Evolutionary conservation across 2,329 filamentous ascomycete genomes (phyloP), one percentile per base, ranked within the genome.

Genomic region (Nemania abortiva): DNA sequence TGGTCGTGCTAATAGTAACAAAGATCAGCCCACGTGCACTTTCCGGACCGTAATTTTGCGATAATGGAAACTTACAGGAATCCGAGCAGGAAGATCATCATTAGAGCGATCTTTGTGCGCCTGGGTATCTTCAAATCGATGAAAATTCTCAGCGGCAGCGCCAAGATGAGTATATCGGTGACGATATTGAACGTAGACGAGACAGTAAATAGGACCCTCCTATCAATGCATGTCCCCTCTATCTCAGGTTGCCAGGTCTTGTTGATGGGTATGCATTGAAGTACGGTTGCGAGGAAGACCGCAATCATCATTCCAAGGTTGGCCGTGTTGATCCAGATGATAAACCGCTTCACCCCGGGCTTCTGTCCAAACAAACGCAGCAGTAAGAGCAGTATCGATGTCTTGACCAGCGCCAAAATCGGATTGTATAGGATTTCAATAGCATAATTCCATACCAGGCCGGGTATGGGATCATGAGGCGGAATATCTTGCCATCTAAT

Each of bases 341-440:
- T 79, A 22, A 76, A 74, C 9, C 75, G 71, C 34, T 77, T 74
- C 1, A 83, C 75, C 24, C 70, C 78, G 31, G 59, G 73, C 65
- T 82, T 82, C 63, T 81, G 74, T 20, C 80, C 74, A 57, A 80
- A 79, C 0, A 85, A 78, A 0, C 82, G 82, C 20, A 83, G 77
- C n/a, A 84, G 77, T 66, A 84, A 84, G n/a, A 85, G 69, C 3
- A 85, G 77, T 20, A 84, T 77, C 0, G 83, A 85, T 1, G 80
- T 78, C 72, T 85, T 85, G 65, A 84, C 80, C 10, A 85, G 76
- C 3, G 82, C 81, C 1, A 85, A 72, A 53, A 84, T 81, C 0
- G 83, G 83, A 60, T 84, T 85, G 75, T 85, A 85, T 1, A 83
- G 74, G 9, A 83, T 73, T 52, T 83, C 79, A 42, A 80, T 79